A percentile compares a stretch with the other conserved stretches of the same genome.
phyloP scores from a whole-genome alignment of 2,329 filamentous ascomycete species.

The Ceratocystis colombiana region DNA sequence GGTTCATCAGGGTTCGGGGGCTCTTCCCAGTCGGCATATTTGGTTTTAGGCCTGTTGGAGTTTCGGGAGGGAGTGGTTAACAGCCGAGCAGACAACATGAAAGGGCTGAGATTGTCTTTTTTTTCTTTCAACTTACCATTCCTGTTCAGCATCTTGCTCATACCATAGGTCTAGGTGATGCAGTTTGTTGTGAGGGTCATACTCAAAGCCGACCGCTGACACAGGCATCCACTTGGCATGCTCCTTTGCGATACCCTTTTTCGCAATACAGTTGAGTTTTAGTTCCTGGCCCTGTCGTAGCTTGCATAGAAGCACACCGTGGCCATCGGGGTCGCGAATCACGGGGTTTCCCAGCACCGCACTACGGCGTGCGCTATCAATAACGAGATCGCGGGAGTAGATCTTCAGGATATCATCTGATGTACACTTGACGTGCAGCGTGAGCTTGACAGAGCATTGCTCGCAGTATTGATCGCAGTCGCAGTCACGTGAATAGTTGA shows the following conservation, averaged over 20 bases:
- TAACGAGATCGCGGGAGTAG: constrained; percentile 78
- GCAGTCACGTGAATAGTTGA: constrained; percentile 86
- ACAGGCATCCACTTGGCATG: constrained; percentile 97
- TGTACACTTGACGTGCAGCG: constrained; percentile 75
- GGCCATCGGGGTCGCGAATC: constrained; percentile 69
- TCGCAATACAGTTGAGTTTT: constrained; percentile 82
- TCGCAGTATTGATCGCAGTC: constrained; percentile 95
- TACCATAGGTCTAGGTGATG: constrained; percentile 91
- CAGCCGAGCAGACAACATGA: not conserved
- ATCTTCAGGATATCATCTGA: constrained; percentile 85
- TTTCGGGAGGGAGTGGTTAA: constrained; percentile 30
- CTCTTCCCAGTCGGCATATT: constrained; percentile 71
- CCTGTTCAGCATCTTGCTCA: constrained; percentile 64
- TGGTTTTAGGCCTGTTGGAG: constrained; percentile 59
- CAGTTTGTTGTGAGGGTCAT: constrained; percentile 94
- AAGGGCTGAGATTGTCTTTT: not conserved
- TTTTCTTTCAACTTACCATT: constrained; percentile 56
- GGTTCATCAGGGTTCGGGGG: constrained; percentile 69
- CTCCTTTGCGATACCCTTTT: constrained; percentile 98
- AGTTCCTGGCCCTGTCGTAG: constrained; percentile 82
- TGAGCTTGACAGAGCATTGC: constrained; percentile 75
- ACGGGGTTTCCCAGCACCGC: constrained; percentile 69
- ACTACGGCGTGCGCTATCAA: constrained; percentile 59
- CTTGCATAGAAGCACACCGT: constrained; percentile 82
- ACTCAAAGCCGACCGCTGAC: constrained; percentile 89